These are phyloP conservation scores for Diaporthe aspalathi DNA, from an alignment of 2,329 filamentous ascomycete species.

Conservation along the genomic window DNA sequence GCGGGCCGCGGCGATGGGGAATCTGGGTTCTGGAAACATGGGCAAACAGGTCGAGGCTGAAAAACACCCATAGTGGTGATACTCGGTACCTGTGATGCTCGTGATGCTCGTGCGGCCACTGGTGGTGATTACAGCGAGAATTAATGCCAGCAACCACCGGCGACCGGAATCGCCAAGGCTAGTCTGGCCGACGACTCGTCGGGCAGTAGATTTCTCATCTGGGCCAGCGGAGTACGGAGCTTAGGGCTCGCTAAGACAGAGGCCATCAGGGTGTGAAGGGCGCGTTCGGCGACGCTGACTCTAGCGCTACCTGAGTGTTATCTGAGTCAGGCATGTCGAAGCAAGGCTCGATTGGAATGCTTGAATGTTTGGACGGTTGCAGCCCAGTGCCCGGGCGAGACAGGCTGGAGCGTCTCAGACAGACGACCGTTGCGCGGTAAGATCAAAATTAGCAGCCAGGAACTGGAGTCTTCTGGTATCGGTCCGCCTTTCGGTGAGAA, in stretches of 20 bases:
- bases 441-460: constrained; percentile 10
- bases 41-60: constrained; percentile 34
- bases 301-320: not conserved
- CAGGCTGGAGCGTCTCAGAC: constrained; percentile 16
- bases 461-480: not conserved
- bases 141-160: constrained; percentile 28
- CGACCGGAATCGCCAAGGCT: constrained; percentile 33
- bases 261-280: constrained; percentile 11
- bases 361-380: constrained; percentile 18
- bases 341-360: constrained; percentile 7
- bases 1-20: not conserved
- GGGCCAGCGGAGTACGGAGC: constrained; percentile 9
- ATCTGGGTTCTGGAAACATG: constrained; percentile 27
- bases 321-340: constrained; percentile 26
- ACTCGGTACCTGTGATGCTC: constrained; percentile 8
- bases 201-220: constrained; percentile 13
- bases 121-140: constrained; percentile 36
- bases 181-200: constrained; percentile 24
- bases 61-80: not conserved
- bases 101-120: constrained; percentile 14
- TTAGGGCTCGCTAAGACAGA: not conserved
- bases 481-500: too few relatives aligned
- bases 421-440: constrained; percentile 20
- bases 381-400: constrained; percentile 11
- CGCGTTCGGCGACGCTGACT: constrained; percentile 7